Evolutionary conservation across 73 alveolate species (phyloP), one percentile per base, ranked within the genome.

Genomic region (Paramecium octaurelia): DNA sequence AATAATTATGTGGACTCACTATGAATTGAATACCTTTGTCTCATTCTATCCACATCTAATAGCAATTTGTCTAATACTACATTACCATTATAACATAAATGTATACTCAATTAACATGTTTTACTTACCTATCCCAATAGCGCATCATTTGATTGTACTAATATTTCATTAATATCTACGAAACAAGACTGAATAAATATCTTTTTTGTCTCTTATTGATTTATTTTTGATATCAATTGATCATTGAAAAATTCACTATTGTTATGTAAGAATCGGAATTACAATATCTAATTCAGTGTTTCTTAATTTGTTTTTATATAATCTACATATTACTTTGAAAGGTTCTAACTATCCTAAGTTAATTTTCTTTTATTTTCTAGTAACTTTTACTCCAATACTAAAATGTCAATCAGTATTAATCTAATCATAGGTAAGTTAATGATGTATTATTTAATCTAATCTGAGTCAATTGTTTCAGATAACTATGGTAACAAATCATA

Each of bases 401-500:
- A n/a, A 6, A 75, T 38, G 40, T 75, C 36, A 5, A 75, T 38
- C 18, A 75, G 36, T 8, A 75, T 29, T 12, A 35, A 10, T 38
- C 60, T 35, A n/a, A 75, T 75, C 18, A 75, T 16, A 5, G 88
- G 88, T 42, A 75, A 42, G 12, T 75, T 75, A 11, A 75, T 42
- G 20, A 75, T 75, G 12, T 75, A 75, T 75, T 38, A 75, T 38
- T 75, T 38, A 11, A 38, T 38, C 38, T 8, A 34, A 75, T 75
- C 88, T 21, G 24, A 31, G 31, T 38, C 59, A 38, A 75, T 75
- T 16, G 58, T 35, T n/a, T 75, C 88, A 21, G 38, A 23, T 35
- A 75, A 36, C 38, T 75, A 20, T n/a, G 88, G 88, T 75, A 75
- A 75, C 4, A 75, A 31, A 18, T 75, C 88, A 75, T 75, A 75